These are phyloP conservation scores for Simmondsia chinensis DNA, from an alignment of 148 eudicot genomes.

Conservation along the genomic window DNA sequence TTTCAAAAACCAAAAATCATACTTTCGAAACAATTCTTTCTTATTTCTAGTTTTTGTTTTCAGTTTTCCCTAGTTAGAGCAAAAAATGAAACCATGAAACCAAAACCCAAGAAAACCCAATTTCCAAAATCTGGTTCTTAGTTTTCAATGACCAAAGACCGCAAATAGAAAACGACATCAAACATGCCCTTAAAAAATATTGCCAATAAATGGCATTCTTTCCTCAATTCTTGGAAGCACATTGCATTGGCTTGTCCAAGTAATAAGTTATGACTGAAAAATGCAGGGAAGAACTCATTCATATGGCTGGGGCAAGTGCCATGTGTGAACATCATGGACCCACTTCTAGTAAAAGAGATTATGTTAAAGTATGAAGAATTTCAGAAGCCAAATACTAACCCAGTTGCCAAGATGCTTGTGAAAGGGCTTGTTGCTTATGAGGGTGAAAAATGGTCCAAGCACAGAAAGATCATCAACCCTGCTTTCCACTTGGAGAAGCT, in stretches of 20 bases:
- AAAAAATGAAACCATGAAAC: too few relatives aligned
- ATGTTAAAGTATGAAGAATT: conserved; percentile 21
- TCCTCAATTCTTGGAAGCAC: neutral
- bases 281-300: conserved; percentile 29
- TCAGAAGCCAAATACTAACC: conserved; percentile 27
- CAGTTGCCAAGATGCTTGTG: conserved; percentile 17
- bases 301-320: conserved; percentile 29
- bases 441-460: conserved; percentile 26
- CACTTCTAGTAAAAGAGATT: conserved; percentile 22
- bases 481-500: conserved; percentile 24
- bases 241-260: neutral
- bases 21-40: too few relatives aligned
- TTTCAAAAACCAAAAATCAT: too few relatives aligned
- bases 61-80: too few relatives aligned
- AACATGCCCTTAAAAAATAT: too few relatives aligned
- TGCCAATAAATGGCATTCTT: too few relatives aligned
- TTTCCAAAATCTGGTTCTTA: too few relatives aligned
- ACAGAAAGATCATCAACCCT: conserved; percentile 20
- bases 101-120: too few relatives aligned
- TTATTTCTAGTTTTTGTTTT: too few relatives aligned
- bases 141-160: too few relatives aligned
- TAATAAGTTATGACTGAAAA: neutral
- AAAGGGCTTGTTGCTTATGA: conserved; percentile 23
- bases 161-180: too few relatives aligned
- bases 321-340: conserved; percentile 23